phyloP scores from a whole-genome alignment of 768 basidiomycete species.

The Dacryopinax primogenitus region DNA sequence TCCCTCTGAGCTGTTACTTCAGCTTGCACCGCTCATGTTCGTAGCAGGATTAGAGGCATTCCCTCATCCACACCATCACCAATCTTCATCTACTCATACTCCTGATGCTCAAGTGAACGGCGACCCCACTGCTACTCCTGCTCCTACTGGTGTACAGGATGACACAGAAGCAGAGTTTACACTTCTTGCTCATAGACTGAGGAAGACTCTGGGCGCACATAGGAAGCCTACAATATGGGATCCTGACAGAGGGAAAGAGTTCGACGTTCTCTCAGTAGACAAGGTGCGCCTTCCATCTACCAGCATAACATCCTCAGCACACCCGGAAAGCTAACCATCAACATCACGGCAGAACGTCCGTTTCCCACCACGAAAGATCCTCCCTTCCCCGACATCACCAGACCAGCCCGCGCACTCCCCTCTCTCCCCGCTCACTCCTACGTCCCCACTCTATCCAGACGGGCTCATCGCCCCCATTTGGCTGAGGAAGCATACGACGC shows the following conservation, averaged over 20 bases:
- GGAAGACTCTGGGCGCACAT: slow-evolving; percentile 44
- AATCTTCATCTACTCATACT: slow-evolving; percentile 15
- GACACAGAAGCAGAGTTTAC: slow-evolving; percentile 44
- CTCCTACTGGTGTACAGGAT: slow-evolving; percentile 24
- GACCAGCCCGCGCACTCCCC: slow-evolving; percentile 56
- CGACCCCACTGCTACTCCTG: background rate
- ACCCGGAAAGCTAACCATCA: background rate
- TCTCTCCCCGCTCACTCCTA: slow-evolving; percentile 77
- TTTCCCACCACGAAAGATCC: slow-evolving; percentile 77
- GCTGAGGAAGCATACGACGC: slow-evolving; percentile 88
- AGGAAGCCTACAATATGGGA: slow-evolving; percentile 24
- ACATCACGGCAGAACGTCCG: slow-evolving; percentile 51
- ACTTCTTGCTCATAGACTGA: slow-evolving; percentile 45
- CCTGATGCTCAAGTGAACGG: slow-evolving; percentile 11
- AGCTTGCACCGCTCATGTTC: slow-evolving; percentile 87
- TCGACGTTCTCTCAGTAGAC: slow-evolving; percentile 76
- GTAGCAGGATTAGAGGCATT: slow-evolving; percentile 62
- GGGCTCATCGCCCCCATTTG: slow-evolving; percentile 96
- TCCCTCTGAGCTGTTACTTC: slow-evolving; percentile 76
- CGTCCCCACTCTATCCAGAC: slow-evolving; percentile 86
- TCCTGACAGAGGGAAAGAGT: slow-evolving; percentile 31
- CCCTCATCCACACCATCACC: slow-evolving; percentile 8
- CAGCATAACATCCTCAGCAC: background rate
- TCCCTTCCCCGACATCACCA: slow-evolving; percentile 41
- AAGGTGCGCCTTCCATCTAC: slow-evolving; percentile 33